Evolutionary conservation across 768 basidiomycete species (phyloP).

Genomic region (Leccinum disarticulatum): DNA sequence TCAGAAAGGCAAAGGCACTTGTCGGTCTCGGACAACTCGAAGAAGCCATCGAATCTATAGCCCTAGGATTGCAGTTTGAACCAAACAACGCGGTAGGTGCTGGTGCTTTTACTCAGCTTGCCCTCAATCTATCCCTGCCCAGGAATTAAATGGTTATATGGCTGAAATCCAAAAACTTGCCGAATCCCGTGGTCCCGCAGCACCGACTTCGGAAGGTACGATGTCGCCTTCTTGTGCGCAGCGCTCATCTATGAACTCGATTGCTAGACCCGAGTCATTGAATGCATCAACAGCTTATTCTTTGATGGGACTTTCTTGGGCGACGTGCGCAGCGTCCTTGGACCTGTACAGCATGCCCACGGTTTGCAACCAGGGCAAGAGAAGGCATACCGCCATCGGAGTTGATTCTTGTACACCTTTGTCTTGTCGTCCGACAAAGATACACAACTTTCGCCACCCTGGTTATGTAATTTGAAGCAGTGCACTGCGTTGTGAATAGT

Average conservation of each 20-base stretch:
- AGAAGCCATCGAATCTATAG: constrained; percentile 81
- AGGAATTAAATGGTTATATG: constrained; percentile 36
- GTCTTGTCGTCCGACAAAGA: constrained; percentile 6
- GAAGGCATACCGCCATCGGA: constrained; percentile 9
- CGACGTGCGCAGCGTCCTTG: constrained; percentile 15
- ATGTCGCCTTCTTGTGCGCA: background rate
- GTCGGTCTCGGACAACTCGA: constrained; percentile 63
- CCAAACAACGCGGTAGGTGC: constrained; percentile 55
- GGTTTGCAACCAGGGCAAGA: constrained; percentile 13
- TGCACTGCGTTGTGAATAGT: background rate
- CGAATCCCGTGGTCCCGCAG: constrained; percentile 8
- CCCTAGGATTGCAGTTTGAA: constrained; percentile 85
- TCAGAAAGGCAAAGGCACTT: constrained; percentile 89
- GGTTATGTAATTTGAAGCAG: background rate
- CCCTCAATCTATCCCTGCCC: constrained; percentile 11
- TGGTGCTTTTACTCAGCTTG: background rate
- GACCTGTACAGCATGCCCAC: constrained; percentile 16
- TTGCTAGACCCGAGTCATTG: background rate
- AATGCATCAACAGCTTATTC: constrained; percentile 5
- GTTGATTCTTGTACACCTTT: constrained; percentile 13
- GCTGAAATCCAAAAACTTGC: constrained; percentile 28
- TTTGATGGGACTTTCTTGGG: constrained; percentile 1
- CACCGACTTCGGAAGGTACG: constrained; percentile 2
- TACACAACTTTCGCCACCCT: background rate
- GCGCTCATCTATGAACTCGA: background rate